phyloP scores from a whole-genome alignment of 306 rosid genomes.

The Cicer cuneatum region DNA sequence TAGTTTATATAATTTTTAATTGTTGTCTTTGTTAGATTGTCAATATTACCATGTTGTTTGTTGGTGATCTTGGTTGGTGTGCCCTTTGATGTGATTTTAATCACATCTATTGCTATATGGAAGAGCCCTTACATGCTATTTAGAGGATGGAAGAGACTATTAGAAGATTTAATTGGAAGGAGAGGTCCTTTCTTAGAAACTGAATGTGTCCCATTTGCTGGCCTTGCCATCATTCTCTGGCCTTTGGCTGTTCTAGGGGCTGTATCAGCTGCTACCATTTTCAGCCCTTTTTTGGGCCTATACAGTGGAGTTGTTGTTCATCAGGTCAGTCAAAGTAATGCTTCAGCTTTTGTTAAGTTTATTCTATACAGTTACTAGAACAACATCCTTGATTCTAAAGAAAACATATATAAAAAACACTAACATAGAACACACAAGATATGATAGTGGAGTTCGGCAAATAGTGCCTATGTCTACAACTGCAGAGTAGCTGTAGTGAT shows the following conservation, averaged over 20 bases:
- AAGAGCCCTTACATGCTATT: slow-evolving; percentile 84
- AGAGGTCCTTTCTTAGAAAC: slow-evolving; percentile 88
- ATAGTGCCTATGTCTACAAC: no score
- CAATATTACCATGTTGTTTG: slow-evolving; percentile 69
- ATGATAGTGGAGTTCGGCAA: no score
- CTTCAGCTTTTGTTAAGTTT: neutral
- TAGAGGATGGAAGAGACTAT: slow-evolving; percentile 84
- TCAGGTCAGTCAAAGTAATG: slow-evolving; percentile 57
- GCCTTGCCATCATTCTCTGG: slow-evolving; percentile 79
- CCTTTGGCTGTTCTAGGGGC: slow-evolving; percentile 79
- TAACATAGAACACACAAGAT: no score
- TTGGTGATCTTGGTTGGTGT: slow-evolving; percentile 64
- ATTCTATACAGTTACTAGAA: neutral
- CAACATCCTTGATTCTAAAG: no score
- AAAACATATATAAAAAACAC: no score
- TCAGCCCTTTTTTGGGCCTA: slow-evolving; percentile 68
- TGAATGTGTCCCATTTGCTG: slow-evolving; percentile 86
- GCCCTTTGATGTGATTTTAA: slow-evolving; percentile 57
- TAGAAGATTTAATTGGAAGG: slow-evolving; percentile 84
- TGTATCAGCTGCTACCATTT: slow-evolving; percentile 55
- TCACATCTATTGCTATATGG: slow-evolving; percentile 69
- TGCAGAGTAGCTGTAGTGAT: no score
- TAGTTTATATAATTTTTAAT: neutral
- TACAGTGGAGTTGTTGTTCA: slow-evolving; percentile 74
- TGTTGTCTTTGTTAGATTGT: slow-evolving; percentile 51